Evolutionary conservation across 2,329 filamentous ascomycete genomes (phyloP), one percentile per base, ranked within the genome.

Genomic region (Alternaria metachromatica): DNA sequence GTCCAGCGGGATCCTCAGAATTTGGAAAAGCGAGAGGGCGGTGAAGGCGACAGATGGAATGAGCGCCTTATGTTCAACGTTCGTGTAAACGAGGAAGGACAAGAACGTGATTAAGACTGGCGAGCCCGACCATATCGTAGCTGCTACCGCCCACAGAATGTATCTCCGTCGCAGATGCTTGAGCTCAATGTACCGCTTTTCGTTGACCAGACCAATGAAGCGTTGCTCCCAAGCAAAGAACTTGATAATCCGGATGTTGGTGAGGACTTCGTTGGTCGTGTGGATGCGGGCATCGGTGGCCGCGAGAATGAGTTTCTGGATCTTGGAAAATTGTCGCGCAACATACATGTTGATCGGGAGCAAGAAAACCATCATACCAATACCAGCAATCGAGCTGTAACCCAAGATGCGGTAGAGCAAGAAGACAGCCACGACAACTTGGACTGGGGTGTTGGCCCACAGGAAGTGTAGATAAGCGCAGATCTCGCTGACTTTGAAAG

Each of bases 241-340:
- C 78, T 99, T 99, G 87, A 99, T 98, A 78, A 99, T 97, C 55
- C 96, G 90, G 69, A 99, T 98, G 74, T 98, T 99, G 76, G 97
- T 94, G 26, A 99, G 84, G 8, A 98, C 92, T 80, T 99, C 96
- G 78, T 99, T 99, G 6, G 96, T 99, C 5, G 94, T 91, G 76
- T 97, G 93, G 67, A 99, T 98, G 57, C 96, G 90, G 76, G 96
- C 96, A 81, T 99, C 96, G 4, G 96, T 99, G 20, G 94, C 94
- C 56, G 92, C 88, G 83, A 98, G 89, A 74, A 99, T 98, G 69
- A 89, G 88, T 82, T 97, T 97, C 77, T 97, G 96, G 3, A 93
- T 93, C 56, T 86, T 87, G 70, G 90, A 90, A 82, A 99, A 99
- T 48, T 90, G 92, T 75, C 89, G 90, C 12, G 94, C 94, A 65